Conservation (phyloP, 2,329 filamentous ascomycete species). For the Elsinoe perseae region DNA sequence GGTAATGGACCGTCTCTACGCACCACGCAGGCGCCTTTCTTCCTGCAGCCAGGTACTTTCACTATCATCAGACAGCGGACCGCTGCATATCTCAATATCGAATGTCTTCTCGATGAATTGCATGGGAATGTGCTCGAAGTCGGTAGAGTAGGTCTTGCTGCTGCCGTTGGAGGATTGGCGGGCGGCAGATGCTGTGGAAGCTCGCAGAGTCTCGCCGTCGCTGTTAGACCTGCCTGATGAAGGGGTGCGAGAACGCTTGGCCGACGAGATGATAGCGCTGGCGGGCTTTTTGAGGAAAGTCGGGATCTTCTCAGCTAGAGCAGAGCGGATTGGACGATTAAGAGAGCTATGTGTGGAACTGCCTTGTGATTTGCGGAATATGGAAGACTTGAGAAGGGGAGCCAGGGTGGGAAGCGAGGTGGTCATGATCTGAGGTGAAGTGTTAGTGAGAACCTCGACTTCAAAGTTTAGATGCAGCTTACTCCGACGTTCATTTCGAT, state of each 20-base stretch:
- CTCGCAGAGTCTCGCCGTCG: neutral
- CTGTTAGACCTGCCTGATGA: neutral
- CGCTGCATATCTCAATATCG: neutral
- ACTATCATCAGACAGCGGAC: neutral
- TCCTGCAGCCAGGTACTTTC: neutral
- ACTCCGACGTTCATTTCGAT: constrained; percentile 17
- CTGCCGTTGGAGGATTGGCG: constrained; percentile 4
- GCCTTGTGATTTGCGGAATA: constrained; percentile 6
- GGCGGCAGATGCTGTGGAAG: neutral
- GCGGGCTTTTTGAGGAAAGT: neutral
- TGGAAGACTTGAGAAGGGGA: constrained; percentile 6
- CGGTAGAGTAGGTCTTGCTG: neutral
- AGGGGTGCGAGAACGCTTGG: neutral
- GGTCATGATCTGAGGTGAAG: constrained; percentile 6
- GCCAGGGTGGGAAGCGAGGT: constrained; percentile 13
- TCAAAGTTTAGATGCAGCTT: neutral
- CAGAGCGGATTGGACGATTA: constrained; percentile 1
- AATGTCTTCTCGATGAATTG: constrained; percentile 2
- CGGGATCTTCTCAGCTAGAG: constrained; percentile 7
- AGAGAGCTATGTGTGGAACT: constrained; percentile 1
- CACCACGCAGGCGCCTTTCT: neutral
- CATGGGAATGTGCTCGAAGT: constrained; percentile 8
- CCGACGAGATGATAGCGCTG: neutral
- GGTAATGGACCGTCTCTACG: neutral
- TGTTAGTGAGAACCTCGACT: neutral